phyloP scores from a whole-genome alignment of 495 filamentous ascomycete species.

The Pyrenopolyporus hunteri region DNA sequence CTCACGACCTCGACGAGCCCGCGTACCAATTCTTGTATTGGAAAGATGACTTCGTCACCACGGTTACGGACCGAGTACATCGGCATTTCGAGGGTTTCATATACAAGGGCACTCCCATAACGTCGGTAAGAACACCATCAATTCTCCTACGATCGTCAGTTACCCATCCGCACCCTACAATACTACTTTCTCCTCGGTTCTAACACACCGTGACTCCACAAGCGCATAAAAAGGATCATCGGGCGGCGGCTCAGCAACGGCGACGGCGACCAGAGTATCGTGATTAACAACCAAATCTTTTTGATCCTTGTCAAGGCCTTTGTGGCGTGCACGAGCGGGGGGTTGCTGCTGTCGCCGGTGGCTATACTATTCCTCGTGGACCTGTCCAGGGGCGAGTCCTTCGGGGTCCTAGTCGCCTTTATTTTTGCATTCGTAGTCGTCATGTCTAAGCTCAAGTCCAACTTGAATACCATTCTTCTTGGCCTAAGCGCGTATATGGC shows the following conservation, averaged over 20 bases:
- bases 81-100: conserved; percentile 17
- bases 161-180: background rate
- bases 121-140: background rate
- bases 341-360: conserved; percentile 9
- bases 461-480: conserved; percentile 16
- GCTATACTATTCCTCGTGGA: conserved; percentile 17
- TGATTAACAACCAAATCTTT: background rate
- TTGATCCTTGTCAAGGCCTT: background rate
- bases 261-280: background rate
- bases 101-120: background rate
- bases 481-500: conserved; percentile 20
- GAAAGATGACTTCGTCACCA: conserved; percentile 12
- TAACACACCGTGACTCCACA: background rate
- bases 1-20: background rate
- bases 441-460: background rate
- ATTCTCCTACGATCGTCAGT: background rate
- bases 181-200: background rate
- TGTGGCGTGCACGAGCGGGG: conserved; percentile 3
- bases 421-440: conserved; percentile 2
- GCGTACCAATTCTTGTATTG: conserved; percentile 8
- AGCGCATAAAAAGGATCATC: conserved; percentile 9
- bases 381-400: background rate
- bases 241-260: background rate
- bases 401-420: conserved; percentile 14
- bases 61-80: background rate